Base-by-base conservation (phyloP, 768 basidiomycete species). In the Leccinum variicolor region DNA sequence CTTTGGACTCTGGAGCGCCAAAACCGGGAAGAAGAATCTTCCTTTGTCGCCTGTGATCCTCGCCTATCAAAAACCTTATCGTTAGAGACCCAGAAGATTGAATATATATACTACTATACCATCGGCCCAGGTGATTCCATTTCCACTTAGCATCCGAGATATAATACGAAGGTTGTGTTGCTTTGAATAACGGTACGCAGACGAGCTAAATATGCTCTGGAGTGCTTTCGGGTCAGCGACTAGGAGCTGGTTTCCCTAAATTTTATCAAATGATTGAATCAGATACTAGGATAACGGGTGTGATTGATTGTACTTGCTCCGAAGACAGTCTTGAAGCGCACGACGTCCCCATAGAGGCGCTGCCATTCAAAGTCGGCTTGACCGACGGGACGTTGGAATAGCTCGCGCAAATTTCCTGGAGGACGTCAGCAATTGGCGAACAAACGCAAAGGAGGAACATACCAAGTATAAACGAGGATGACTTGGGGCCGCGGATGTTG, bases 21-120 rank as follows among this genome's bases (percentile, higher is more conserved):
- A 85, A 84, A 4, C 80, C 84, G 3, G 82, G 83, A 52, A 81
- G 73, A 75, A 84, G 79, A 23, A 82, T 75, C 61, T 75, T 83
- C 56, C 81, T 70, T 54, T 84, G 83, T 48, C 84, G 76, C 64
- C 72, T 81, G 59, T 85, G 84, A 43, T 70, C 77, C 15, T 76
- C 71, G 4, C 77, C 71, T 72, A 49, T 46, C 10, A 43, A 55
- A 45, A 36, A 3, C 23, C 14, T 54, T 26, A 25, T 46, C 45
- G 26, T 46, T 15, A 2, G 11, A 11, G 41, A 39, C 31, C 14
- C 74, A 75, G 21, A 2, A 8, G 29, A 50, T 23, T 6, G 0
- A 41, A 7, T 4, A 6, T 25, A 25, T 33, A 19, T 8, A 6
- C 11, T 39, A 8, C 4, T 53, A 21, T 53, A 80, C 78, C 78